Evolutionary conservation across 352 stramenopile genomes (phyloP), one percentile per base, ranked within the genome.

Genomic region (Phytophthora brassicae): DNA sequence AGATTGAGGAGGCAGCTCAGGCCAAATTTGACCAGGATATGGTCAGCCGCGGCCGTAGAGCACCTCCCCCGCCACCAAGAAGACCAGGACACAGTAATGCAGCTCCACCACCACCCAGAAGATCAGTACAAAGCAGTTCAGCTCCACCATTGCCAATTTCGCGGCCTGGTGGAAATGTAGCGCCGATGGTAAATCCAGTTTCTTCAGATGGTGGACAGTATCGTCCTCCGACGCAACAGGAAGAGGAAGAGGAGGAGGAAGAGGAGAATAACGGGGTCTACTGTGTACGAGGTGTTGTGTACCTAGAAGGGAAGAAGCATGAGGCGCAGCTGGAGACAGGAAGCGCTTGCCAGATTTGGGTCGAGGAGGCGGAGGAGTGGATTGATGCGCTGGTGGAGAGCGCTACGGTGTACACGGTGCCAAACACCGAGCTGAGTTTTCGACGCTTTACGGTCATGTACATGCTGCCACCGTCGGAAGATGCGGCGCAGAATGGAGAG

Each of bases 311-410:
- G 36, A 90, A 88, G 49, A 82, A 80, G 29, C 84, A 95, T 51
- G 81, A 88, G 38, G 63, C 77, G 31, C 85, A 91, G 47, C 63
- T 95, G 3, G 69, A 84, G 43, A 75, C 63, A 6, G 82, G 82
- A n/a, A 89, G 80, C 17, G 75, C 79, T 13, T 95, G 84, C 42
- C 77, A 95, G 66, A 81, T 95, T 35, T 95, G 86, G 86, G 68
- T 90, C 20, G 86, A 95, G 19, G 77, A 87, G 0, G 46, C 64
- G 2, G 86, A 95, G 26, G 72, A 89, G 48, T 95, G 86, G 86
- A 61, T 90, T 17, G 72, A 89, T 38, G 86, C 81, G 16, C 57
- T 92, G 39, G 82, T 95, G 38, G 84, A 92, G 24, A 66, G 75
- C n/a, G 68, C 74, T 0, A 71, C 72, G 12, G 80, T 84, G 26